phyloP scores from a whole-genome alignment of 768 basidiomycete genomes.

The Amanita jacksonii region DNA sequence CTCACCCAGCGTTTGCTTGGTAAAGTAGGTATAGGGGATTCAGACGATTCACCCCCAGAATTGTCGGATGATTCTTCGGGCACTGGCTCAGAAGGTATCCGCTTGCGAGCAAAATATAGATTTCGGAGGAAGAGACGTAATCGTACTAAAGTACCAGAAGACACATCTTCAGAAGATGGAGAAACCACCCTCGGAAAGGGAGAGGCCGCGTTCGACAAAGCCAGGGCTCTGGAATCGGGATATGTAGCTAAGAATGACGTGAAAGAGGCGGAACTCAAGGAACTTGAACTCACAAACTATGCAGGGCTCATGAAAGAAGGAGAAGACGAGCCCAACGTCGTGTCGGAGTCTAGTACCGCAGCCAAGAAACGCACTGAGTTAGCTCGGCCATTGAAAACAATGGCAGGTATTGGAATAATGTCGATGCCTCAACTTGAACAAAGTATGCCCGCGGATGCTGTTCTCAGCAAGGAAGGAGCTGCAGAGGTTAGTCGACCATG shows the following conservation, averaged over 20 bases:
- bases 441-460: conserved; percentile 83
- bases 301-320: not conserved
- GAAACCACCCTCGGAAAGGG: conserved; percentile 17
- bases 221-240: conserved; percentile 1
- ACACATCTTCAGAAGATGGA: conserved; percentile 16
- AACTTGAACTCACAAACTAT: not conserved
- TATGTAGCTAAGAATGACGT: not conserved
- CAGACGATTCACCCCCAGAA: conserved; percentile 32
- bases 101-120: conserved; percentile 8
- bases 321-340: conserved; percentile 1
- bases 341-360: conserved; percentile 19
- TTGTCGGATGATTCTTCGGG: conserved; percentile 22
- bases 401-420: conserved; percentile 26
- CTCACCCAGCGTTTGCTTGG: conserved; percentile 70
- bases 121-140: conserved; percentile 1
- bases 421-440: conserved; percentile 55
- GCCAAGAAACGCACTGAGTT: conserved; percentile 9
- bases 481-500: conserved; percentile 45
- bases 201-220: conserved; percentile 10
- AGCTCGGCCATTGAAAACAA: conserved; percentile 29
- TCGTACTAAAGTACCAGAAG: conserved; percentile 1
- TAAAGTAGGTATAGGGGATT: conserved; percentile 63
- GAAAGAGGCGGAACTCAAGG: not conserved
- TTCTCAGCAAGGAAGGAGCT: conserved; percentile 63
- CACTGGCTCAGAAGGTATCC: conserved; percentile 12